A percentile compares a stretch with the other conserved stretches of the same genome.
These are phyloP conservation scores for Paxillus ammoniavirescens DNA, from an alignment of 768 basidiomycete species.

Conservation along the genomic window DNA sequence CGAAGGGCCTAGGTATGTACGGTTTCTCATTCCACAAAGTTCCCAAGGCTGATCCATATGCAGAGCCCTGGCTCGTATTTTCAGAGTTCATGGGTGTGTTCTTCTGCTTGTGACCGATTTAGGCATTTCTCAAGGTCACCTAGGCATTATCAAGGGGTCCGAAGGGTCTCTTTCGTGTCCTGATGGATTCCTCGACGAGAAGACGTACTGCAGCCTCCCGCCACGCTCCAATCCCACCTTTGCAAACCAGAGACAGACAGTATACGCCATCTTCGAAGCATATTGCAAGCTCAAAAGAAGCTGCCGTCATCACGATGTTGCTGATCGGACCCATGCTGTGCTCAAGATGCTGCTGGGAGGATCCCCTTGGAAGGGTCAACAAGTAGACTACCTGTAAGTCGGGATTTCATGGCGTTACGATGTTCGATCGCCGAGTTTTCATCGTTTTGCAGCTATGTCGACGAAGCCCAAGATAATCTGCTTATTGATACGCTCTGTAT, in stretches of 20 bases:
- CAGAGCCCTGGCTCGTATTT: conserved; percentile 63
- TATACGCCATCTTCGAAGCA: conserved; percentile 54
- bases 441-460: conserved; percentile 48
- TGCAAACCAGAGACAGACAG: conserved; percentile 41
- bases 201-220: conserved; percentile 48
- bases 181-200: conserved; percentile 40
- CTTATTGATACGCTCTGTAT: conserved; percentile 61
- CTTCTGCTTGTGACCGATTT: background rate
- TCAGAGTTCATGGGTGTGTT: conserved; percentile 60
- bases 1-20: conserved; percentile 50
- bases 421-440: background rate
- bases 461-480: conserved; percentile 73
- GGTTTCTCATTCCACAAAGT: background rate
- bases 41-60: background rate
- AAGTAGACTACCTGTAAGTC: conserved; percentile 56
- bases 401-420: background rate
- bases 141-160: conserved; percentile 66
- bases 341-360: conserved; percentile 33
- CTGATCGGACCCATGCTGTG: conserved; percentile 62
- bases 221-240: conserved; percentile 54
- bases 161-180: conserved; percentile 43
- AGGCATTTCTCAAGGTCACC: background rate
- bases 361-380: conserved; percentile 35
- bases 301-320: conserved; percentile 48
- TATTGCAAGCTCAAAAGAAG: conserved; percentile 49